Evolutionary conservation across 495 filamentous ascomycete species (phyloP), one percentile per base, ranked within the genome.

Genomic region (Podospora comata): DNA sequence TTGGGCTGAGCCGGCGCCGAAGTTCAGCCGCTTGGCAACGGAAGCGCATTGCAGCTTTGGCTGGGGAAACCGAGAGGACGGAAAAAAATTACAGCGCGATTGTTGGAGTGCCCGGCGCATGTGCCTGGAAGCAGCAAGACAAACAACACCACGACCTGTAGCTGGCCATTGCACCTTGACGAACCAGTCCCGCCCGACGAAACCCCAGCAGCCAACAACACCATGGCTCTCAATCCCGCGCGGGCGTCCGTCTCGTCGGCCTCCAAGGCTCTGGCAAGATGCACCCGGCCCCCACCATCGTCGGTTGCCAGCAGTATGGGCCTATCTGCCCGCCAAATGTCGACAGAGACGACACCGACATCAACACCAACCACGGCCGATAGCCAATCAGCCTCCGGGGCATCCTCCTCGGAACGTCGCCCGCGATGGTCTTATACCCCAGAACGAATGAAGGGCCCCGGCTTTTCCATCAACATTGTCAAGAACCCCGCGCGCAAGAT

Each of bases 371-470:
- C 23, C 5, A 62, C 60, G n/a, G 18, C 23, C 19, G 5, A 6
- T 5, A 7, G 1, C 54, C 11, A 9, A 27, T 13, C 18, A 26
- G 26, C 13, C 15, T 55, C 28, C 3, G 16, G 6, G 18, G 54
- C 68, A 32, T 39, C 26, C 67, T 19, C 66, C 4, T 30, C 39
- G 18, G 18, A 70, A 20, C 19, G 70, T 2, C 74, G 69, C 58
- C 93, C 92, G 54, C 86, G 92, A 81, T 97, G 93, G 93, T 82
- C 89, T 19, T 87, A 89, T 75, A 97, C 93, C 16, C 94, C 94
- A 26, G 83, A 86, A 66, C 80, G 81, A 61, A 91, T 94, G 86
- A 88, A 87, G 74, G 91, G 89, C 2, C 91, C 92, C n/a, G 73
- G 73, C 81, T 91, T 82, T 81, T 86, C 73, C 75, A 74, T 78